phyloP scores from a whole-genome alignment of 257 asterid species.

The Voacanga thouarsii region DNA sequence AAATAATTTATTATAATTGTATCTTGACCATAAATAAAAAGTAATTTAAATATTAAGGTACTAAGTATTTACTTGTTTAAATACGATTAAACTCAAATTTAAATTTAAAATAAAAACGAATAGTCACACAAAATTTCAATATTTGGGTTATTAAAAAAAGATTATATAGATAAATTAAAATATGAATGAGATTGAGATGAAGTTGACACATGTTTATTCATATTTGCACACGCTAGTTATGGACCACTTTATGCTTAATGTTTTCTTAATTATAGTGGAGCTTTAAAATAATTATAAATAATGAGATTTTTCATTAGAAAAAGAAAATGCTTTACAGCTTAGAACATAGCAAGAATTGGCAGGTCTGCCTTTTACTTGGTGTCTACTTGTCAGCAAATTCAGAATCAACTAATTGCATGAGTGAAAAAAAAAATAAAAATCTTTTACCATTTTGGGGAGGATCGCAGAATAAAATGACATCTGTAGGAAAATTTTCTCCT shows the following conservation, averaged over 20 bases:
- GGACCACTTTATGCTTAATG: slow-evolving; percentile 1
- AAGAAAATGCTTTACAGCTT: slow-evolving; percentile 18
- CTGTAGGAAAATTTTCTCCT: neutral
- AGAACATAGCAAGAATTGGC: slow-evolving; percentile 11
- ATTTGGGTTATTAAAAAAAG: no score
- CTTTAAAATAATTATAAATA: slow-evolving; percentile 2
- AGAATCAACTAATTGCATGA: neutral
- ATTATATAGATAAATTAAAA: no score
- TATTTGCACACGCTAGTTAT: neutral
- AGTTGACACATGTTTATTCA: neutral
- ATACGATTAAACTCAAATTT: no score
- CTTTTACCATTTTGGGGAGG: neutral
- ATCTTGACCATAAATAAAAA: no score
- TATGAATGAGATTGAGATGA: neutral
- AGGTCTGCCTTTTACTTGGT: slow-evolving; percentile 1
- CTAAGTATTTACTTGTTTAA: no score
- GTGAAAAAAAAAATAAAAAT: neutral
- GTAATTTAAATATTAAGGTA: no score
- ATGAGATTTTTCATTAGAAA: neutral
- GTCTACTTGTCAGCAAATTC: neutral
- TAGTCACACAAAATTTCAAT: no score
- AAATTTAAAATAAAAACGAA: no score
- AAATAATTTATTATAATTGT: no score
- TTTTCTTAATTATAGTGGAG: neutral
- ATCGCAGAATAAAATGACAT: neutral